phyloP scores from a whole-genome alignment of 1,139 yeast genomes.

The Blastobotrys indianensis region DNA sequence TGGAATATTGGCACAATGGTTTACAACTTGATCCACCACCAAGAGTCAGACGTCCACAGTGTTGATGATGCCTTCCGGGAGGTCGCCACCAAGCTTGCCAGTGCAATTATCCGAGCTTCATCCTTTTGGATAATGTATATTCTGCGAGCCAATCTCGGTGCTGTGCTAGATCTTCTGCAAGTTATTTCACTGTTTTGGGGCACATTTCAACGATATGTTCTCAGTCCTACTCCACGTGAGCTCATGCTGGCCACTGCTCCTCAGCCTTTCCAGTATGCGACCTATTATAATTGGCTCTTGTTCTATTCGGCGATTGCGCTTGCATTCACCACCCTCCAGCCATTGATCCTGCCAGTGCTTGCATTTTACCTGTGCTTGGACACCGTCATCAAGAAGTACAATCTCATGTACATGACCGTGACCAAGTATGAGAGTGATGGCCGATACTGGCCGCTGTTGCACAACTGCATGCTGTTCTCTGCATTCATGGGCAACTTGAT shows the following conservation, averaged over 20 bases:
- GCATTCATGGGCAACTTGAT: conserved; percentile 35
- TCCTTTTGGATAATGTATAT: conserved; percentile 41
- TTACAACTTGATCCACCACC: conserved; percentile 22
- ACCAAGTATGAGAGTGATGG: conserved; percentile 40
- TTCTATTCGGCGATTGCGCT: conserved; percentile 37
- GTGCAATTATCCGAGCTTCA: conserved; percentile 36
- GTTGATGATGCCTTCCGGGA: conserved; percentile 7
- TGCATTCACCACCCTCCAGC: conserved; percentile 38
- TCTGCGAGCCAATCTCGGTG: conserved; percentile 32
- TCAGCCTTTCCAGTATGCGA: conserved; percentile 34
- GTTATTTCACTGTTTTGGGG: conserved; percentile 29
- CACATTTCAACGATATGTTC: conserved; percentile 25
- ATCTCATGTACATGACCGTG: conserved; percentile 34
- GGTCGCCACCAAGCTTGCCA: conserved; percentile 29
- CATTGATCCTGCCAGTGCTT: conserved; percentile 34
- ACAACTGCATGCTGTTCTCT: conserved; percentile 34
- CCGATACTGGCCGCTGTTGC: conserved; percentile 35
- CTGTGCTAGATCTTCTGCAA: conserved; percentile 33
- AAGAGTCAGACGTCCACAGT: conserved; percentile 15
- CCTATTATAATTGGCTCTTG: conserved; percentile 33
- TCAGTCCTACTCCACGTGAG: conserved; percentile 37
- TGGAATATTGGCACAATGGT: conserved; percentile 36
- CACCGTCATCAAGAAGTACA: conserved; percentile 34
- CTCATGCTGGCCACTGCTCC: conserved; percentile 35
- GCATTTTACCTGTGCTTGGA: conserved; percentile 32